These are phyloP conservation scores for Calonectria naviculata DNA, from an alignment of 2,329 filamentous ascomycete species.

Conservation along the genomic window DNA sequence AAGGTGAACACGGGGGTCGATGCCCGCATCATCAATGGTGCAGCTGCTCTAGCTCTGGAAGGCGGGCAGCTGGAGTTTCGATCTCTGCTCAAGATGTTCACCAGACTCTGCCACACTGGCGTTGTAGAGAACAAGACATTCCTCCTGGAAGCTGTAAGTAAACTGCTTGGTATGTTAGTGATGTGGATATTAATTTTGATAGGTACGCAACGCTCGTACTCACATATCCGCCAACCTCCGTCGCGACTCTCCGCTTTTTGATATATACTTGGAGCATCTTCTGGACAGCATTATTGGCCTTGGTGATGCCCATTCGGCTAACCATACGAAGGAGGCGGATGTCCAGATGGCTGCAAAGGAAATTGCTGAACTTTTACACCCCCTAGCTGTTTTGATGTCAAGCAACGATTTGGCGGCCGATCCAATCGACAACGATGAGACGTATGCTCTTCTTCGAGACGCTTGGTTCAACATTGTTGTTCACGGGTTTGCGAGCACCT, in stretches of 20 bases:
- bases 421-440: slow-evolving; percentile 71
- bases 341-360: slow-evolving; percentile 86
- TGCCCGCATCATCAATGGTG: slow-evolving; percentile 85
- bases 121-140: slow-evolving; percentile 74
- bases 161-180: neutral
- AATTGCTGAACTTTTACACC: slow-evolving; percentile 87
- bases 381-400: slow-evolving; percentile 87
- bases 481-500: slow-evolving; percentile 85
- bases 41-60: slow-evolving; percentile 80
- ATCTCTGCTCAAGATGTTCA: slow-evolving; percentile 85
- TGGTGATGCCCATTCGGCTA: slow-evolving; percentile 83
- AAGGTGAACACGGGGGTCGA: slow-evolving; percentile 86
- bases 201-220: slow-evolving; percentile 82
- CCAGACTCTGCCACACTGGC: slow-evolving; percentile 78
- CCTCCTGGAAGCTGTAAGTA: slow-evolving; percentile 77
- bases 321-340: slow-evolving; percentile 80
- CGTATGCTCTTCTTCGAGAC: slow-evolving; percentile 81
- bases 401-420: slow-evolving; percentile 66
- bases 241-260: slow-evolving; percentile 79
- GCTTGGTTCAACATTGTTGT: slow-evolving; percentile 99
- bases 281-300: slow-evolving; percentile 90
- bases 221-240: slow-evolving; percentile 78
- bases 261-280: slow-evolving; percentile 85
- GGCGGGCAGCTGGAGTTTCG: slow-evolving; percentile 87
- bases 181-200: slow-evolving; percentile 27